Base-by-base conservation (phyloP, 352 stramenopile genomes). In the Phytophthora vignae region DNA sequence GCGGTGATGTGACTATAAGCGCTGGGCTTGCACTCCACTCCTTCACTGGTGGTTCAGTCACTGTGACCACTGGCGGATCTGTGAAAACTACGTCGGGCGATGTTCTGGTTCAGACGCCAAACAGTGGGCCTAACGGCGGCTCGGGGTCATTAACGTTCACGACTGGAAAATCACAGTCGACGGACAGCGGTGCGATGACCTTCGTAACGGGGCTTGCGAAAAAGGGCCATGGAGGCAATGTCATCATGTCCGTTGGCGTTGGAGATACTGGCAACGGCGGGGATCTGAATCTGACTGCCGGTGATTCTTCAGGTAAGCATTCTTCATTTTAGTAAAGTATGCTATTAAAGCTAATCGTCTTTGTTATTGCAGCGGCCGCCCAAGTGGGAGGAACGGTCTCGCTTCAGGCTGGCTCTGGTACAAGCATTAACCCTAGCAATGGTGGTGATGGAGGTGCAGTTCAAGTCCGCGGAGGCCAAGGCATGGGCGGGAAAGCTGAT, bases 21-120 rank as follows among this genome's bases (percentile, higher is more conserved):
- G 91, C 92, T 48, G 94, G 94, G 57, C 83, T 77, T 19, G 90
- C 87, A 58, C 77, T 79, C 25, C 77, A 90, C 40, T 87, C 81
- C 57, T 78, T 72, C 17, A 91, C 65, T 36, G 84, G 87, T 31
- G 90, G 88, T 2, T 73, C 74, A 7, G 60, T 95, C 6, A 67
- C 69, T 50, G 36, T 94, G 36, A 86, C 76, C n/a, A 93, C 82
- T 22, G 90, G 87, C 33, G 66, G 56, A 15, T 93, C 87, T 11
- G 52, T 72, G 2, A 80, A 79, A 63, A 88, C 84, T n/a, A 87
- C 85, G 2, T 88, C 78, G 25, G 87, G 87, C 22, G 75, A 87
- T 49, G 61, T 90, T 55, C 53, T 84, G 15, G 53, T 93, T 27
- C 82, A 93, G 36, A 93, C 87, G 9, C 74, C 77, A 15, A 90